A percentile compares a stretch with the other conserved stretches of the same genome.
Conservation (phyloP, 768 basidiomycete genomes). For the Clathrus columnatus region DNA sequence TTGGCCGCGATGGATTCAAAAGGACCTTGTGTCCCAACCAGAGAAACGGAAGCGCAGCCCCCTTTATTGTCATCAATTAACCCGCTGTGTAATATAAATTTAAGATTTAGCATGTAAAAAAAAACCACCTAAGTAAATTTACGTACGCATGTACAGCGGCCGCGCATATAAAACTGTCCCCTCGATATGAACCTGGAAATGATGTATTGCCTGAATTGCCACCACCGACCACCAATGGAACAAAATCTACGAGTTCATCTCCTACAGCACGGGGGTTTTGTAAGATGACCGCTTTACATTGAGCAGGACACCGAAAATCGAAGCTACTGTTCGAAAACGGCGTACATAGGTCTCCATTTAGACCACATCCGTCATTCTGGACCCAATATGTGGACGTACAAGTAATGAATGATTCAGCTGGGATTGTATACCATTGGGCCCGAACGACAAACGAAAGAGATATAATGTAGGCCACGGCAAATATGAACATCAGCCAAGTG, state of each 20-base stretch:
- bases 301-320: conserved; percentile 76
- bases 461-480: conserved; percentile 57
- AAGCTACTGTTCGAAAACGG: conserved; percentile 55
- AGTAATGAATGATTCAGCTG: conserved; percentile 50
- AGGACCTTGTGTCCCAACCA: conserved; percentile 65
- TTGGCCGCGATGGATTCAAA: conserved; percentile 51
- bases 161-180: conserved; percentile 78
- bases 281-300: conserved; percentile 52
- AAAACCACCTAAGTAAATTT: not conserved
- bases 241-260: conserved; percentile 49
- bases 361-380: conserved; percentile 61
- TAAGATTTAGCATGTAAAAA: not conserved
- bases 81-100: conserved; percentile 36
- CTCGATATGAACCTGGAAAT: conserved; percentile 55
- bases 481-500: conserved; percentile 45
- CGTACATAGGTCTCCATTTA: conserved; percentile 55
- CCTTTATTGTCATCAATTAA: conserved; percentile 54
- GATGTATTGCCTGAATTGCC: conserved; percentile 44
- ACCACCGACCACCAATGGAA: conserved; percentile 79
- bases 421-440: conserved; percentile 63
- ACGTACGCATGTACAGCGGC: conserved; percentile 75
- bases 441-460: conserved; percentile 64
- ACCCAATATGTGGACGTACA: conserved; percentile 69
- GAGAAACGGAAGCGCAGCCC: conserved; percentile 65
- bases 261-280: conserved; percentile 73